Conservation (phyloP, 148 eudicot genomes). For the Chenopodium suecicum region DNA sequence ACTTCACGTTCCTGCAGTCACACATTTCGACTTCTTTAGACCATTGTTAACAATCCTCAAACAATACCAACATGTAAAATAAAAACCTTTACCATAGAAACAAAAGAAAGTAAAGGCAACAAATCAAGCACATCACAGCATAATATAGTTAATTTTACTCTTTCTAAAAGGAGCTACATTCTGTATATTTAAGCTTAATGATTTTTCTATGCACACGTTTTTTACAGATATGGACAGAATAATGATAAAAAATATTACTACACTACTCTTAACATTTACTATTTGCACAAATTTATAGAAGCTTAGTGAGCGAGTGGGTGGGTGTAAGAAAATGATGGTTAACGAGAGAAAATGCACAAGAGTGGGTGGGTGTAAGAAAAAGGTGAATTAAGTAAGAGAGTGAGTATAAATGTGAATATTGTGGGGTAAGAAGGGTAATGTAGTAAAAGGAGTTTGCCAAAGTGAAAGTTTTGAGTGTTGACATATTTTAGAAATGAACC, state of each 20-base stretch:
- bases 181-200: background rate
- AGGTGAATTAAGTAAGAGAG: too few relatives aligned
- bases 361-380: too few relatives aligned
- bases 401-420: too few relatives aligned
- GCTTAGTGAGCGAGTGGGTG: too few relatives aligned
- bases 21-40: background rate
- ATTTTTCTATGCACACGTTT: background rate
- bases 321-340: too few relatives aligned
- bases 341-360: too few relatives aligned
- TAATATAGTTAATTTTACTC: background rate
- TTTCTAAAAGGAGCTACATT: background rate
- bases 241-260: background rate
- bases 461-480: too few relatives aligned
- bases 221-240: background rate
- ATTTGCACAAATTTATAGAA: too few relatives aligned
- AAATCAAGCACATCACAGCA: background rate
- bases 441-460: too few relatives aligned
- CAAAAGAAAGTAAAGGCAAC: background rate
- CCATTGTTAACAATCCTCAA: background rate
- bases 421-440: too few relatives aligned
- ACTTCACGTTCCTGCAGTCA: constrained; percentile 81
- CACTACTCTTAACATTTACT: too few relatives aligned
- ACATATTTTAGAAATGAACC: too few relatives aligned
- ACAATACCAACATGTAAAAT: background rate
- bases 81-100: background rate